Evolutionary conservation across 495 filamentous ascomycete genomes (phyloP).

Genomic region (Collariella sp.): DNA sequence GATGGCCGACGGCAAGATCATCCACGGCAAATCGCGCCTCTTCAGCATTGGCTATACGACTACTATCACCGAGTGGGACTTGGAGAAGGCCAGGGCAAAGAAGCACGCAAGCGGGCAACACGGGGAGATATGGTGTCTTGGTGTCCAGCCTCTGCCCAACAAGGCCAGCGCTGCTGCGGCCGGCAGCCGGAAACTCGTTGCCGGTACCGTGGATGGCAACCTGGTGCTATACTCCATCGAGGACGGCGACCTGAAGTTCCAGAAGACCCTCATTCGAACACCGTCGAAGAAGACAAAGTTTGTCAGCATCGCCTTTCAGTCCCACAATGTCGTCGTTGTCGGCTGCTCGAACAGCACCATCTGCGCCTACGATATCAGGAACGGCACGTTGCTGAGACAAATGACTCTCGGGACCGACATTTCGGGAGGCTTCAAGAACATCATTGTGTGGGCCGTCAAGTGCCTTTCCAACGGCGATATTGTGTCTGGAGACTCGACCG

Average conservation of each 20-base stretch:
- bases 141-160: conserved; percentile 59
- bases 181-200: conserved; percentile 52
- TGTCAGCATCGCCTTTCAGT: conserved; percentile 82
- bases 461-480: conserved; percentile 79
- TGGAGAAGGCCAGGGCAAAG: conserved; percentile 63
- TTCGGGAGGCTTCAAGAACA: conserved; percentile 66
- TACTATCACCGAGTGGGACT: conserved; percentile 88
- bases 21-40: conserved; percentile 68
- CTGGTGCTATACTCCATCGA: conserved; percentile 78
- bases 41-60: conserved; percentile 96
- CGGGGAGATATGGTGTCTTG: conserved; percentile 93
- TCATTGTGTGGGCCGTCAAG: conserved; percentile 88
- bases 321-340: conserved; percentile 70
- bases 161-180: conserved; percentile 9
- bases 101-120: conserved; percentile 84
- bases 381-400: conserved; percentile 59
- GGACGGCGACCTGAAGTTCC: conserved; percentile 66
- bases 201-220: conserved; percentile 86
- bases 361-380: conserved; percentile 78
- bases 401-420: conserved; percentile 79
- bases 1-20: conserved; percentile 49
- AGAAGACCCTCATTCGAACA: conserved; percentile 58
- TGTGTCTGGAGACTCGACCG: conserved; percentile 89
- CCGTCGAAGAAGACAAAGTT: conserved; percentile 76
- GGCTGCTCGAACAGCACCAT: conserved; percentile 91